Base-by-base conservation (phyloP, 176 grass and related monocot species). In the Pontederia paniculata region DNA sequence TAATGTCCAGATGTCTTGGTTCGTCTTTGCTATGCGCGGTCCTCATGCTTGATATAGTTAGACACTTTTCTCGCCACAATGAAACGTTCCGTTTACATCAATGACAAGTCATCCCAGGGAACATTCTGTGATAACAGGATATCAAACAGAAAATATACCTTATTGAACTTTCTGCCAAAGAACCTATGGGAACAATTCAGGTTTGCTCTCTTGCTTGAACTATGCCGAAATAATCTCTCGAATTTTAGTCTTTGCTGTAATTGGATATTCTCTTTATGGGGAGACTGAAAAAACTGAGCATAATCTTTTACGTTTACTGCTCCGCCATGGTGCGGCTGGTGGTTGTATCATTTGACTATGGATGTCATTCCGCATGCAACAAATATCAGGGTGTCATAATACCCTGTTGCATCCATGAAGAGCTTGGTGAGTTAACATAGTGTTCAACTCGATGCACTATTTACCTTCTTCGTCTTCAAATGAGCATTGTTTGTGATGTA, bases 131-230 rank as follows among this genome's bases (percentile, higher is more conserved):
- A 84, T 68, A 96, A 96, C 43, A 60, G 76, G 23, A 76, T 96
- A 71, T 89, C 85, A 58, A 96, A 96, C 70, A 89, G 84, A 54
- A 96, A 96, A 65, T 86, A 96, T 69, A 96, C 76, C 6, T 54
- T 96, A 19, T 80, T 75, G 73, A 89, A 89, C 72, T 96, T 96
- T 67, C 65, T 96, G 20, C 90, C 90, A 0, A 81, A 83, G 69
- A 96, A 96, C 45, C 71, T 96, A 60, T 85, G 68, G 77, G 90
- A 96, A 65, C 90, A 96, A 71, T 96, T 96, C 85, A 96, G 85
- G 85, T 89, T 80, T 80, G 63, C 9, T 44, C 13, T 63, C 20
- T 55, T 78, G 63, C 45, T 44, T 22, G 53, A 3, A 67, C n/a
- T n/a, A 45, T 14, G 41, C 21, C 25, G 21, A 57, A 54, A 31